Base-by-base conservation (phyloP, 2,329 filamentous ascomycete species). In the Zasmidium cellare region DNA sequence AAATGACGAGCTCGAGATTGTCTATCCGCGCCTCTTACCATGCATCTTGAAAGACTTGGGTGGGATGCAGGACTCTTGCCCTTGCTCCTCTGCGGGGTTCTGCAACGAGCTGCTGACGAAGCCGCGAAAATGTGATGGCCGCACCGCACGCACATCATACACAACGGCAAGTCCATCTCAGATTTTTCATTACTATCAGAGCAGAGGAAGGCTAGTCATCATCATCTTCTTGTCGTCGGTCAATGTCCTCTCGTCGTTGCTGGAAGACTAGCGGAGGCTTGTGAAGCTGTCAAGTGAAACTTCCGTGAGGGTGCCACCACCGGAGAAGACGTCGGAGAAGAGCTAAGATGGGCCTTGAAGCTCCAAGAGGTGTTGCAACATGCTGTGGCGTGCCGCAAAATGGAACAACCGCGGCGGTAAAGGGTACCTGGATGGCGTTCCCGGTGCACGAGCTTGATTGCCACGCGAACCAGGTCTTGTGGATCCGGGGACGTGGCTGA, bases 361-460 rank as follows among this genome's bases (percentile, higher is more conserved):
- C 35, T 41, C 35, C 35, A 41, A 14, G 35, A 9, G 3, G 35
- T 41, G 35, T 14, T 41, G 35, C 47, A 49, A 18, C 47, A 28
- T 7, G 11, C 12, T 49, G 9, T 23, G 47, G n/a, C 14, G 20
- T 49, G 16, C 11, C 9, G 22, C 23, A 25, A 49, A 19, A 25
- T 25, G 47, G 47, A 25, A 49, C n/a, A 49, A 25, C 20, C 24
- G 47, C 47, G 47, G 31, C 52, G 45, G 53, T 20, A 46, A 22
- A 44, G 24, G 20, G 53, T 55, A 55, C 46, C 53, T 55, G 53
- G 53, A 55, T 46, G 46, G 53, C 46, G 46, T 55, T 51, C 28
- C 46, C 23, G 53, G 28, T 19, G 53, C 52, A 55, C 53, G 46
- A 55, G 53, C 53, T 55, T 50, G 53, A 55, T 50, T 55, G 53